Evolutionary conservation across 345 rosid genomes (phyloP).

Genomic region (Populus nigra): DNA sequence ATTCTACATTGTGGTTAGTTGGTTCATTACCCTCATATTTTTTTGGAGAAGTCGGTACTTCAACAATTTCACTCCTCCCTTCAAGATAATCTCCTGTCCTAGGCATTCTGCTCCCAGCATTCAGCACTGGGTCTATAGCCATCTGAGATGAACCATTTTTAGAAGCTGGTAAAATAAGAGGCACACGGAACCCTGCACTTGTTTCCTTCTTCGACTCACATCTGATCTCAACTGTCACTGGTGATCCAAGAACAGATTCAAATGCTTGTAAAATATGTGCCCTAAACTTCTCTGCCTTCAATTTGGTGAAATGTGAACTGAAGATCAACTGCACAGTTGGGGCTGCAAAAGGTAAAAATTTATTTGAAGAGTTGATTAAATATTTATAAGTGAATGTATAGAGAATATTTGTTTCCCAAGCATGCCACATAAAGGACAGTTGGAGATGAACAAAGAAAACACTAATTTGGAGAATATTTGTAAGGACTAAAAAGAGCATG

Average conservation of each 20-base stretch:
- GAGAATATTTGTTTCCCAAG: background rate
- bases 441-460: background rate
- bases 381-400: background rate
- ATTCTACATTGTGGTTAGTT: constrained; percentile 28
- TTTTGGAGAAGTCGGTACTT: constrained; percentile 50
- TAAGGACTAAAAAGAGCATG: background rate
- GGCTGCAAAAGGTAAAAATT: constrained; percentile 45
- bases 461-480: background rate
- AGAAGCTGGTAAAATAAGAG: constrained; percentile 43
- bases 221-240: constrained; percentile 76
- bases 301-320: constrained; percentile 55
- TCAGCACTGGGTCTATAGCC: constrained; percentile 21
- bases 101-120: constrained; percentile 15
- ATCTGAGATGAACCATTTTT: constrained; percentile 39
- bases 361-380: background rate
- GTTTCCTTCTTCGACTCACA: constrained; percentile 51
- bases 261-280: constrained; percentile 74
- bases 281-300: constrained; percentile 66
- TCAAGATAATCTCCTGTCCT: constrained; percentile 29
- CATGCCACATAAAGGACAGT: background rate
- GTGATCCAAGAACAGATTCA: constrained; percentile 75
- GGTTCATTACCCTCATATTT: constrained; percentile 30
- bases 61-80: constrained; percentile 70
- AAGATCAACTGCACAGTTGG: constrained; percentile 79
- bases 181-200: constrained; percentile 25